Conservation (phyloP, 306 rosid genomes). For the Lablab purpureus region DNA sequence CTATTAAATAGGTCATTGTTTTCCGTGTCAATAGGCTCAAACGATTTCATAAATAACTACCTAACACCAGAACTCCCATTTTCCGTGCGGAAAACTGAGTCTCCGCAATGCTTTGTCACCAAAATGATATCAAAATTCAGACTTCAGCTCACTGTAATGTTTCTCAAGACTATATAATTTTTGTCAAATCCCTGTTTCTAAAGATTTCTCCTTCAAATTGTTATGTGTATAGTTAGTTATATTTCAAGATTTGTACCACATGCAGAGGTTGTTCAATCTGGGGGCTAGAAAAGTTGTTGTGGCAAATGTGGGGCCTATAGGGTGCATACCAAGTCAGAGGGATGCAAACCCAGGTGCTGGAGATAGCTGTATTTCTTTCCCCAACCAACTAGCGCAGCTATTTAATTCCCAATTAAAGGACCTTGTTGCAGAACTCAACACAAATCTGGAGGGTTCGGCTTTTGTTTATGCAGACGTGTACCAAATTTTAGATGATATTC, state of each 20-base stretch:
- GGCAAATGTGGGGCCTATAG: slow-evolving; percentile 80
- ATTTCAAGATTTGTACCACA: not conserved
- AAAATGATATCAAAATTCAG: slow-evolving; percentile 62
- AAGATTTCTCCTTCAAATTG: not conserved
- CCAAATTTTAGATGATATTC: slow-evolving; percentile 61
- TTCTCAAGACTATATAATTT: not conserved
- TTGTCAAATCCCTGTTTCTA: not conserved
- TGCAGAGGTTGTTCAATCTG: slow-evolving; percentile 69
- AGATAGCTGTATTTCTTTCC: slow-evolving; percentile 53
- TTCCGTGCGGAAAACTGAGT: slow-evolving; percentile 32
- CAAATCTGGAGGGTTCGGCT: slow-evolving; percentile 50
- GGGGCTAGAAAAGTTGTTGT: slow-evolving; percentile 76
- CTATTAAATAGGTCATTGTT: slow-evolving; percentile 57
- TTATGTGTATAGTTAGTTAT: not conserved
- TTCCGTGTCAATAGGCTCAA: slow-evolving; percentile 71
- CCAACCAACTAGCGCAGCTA: slow-evolving; percentile 61
- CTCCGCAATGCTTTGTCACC: slow-evolving; percentile 60
- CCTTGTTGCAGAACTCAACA: slow-evolving; percentile 57
- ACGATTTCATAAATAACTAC: slow-evolving; percentile 77
- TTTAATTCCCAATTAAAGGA: slow-evolving; percentile 61
- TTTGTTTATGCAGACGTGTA: slow-evolving; percentile 78
- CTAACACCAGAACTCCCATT: slow-evolving; percentile 50
- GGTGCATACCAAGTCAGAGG: slow-evolving; percentile 78
- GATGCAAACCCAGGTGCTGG: slow-evolving; percentile 63
- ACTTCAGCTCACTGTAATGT: slow-evolving; percentile 63